Evolutionary conservation across 345 rosid genomes (phyloP), one percentile per base, ranked within the genome.

Genomic region (Bruguiera sexangula): DNA sequence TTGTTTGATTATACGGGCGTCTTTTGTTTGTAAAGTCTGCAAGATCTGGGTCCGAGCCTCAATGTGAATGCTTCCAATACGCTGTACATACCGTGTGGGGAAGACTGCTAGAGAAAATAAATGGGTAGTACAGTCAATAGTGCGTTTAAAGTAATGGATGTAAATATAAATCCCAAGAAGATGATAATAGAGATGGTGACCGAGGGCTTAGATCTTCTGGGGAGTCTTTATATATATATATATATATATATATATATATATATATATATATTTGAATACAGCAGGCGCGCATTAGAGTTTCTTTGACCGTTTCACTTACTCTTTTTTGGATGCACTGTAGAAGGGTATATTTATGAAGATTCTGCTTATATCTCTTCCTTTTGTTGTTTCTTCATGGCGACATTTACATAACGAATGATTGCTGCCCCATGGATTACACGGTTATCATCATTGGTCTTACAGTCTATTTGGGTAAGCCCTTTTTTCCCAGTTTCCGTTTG

Each of bases 381-480:
- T 78, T 73, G 76, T 81, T 70, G 24, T 56, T 70, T 69, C 52
- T 73, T 71, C 73, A 73, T 61, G 76, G 71, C 72, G 85, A 80
- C 76, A 68, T 83, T 75, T 77, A 53, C 67, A 61, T 60, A 72
- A 31, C 65, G 75, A 80, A 86, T 86, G 81, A 83, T 83, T 85
- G 75, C 89, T 80, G 51, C 30, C 77, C 24, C 82, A 67, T 85
- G 90, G 88, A 74, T 43, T 73, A 73, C 76, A 54, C 82, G 60
- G 70, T 72, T 68, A 36, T 75, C 72, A 74, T 78, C 79, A 79
- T 82, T 65, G 10, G 65, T 58, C 69, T 63, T 72, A 51, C 93
- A 88, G 96, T 90, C 69, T 90, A 90, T 80, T 87, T 90, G 82
- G 96, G 96, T 90, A 71, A 85, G 92, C 72, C 72, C 13, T 69